Evolutionary conservation across 257 asterid genomes (phyloP).

Genomic region (Dorcoceras hygrometricum): DNA sequence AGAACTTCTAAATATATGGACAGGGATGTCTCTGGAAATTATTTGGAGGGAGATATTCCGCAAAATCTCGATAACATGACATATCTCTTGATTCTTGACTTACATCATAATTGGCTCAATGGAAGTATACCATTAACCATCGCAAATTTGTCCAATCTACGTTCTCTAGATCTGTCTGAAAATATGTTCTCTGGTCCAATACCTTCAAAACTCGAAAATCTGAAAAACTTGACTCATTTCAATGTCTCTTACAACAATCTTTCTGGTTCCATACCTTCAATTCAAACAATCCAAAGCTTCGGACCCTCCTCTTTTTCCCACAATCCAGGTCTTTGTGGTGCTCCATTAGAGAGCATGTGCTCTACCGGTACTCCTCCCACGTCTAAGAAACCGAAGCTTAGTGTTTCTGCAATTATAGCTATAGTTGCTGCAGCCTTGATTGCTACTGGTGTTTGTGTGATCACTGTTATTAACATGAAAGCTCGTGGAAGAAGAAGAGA

Average conservation of each 20-base stretch:
- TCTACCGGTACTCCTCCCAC: slow-evolving; percentile 25
- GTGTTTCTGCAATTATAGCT: slow-evolving; percentile 69
- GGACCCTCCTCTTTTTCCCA: slow-evolving; percentile 68
- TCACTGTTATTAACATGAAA: slow-evolving; percentile 62
- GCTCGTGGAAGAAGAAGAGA: slow-evolving; percentile 55
- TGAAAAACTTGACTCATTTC: slow-evolving; percentile 56
- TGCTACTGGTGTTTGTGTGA: slow-evolving; percentile 61
- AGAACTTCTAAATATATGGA: slow-evolving; percentile 24
- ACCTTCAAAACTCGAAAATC: slow-evolving; percentile 54
- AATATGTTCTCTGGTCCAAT: slow-evolving; percentile 58
- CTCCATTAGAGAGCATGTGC: slow-evolving; percentile 58
- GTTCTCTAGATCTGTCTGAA: slow-evolving; percentile 61
- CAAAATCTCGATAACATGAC: slow-evolving; percentile 59
- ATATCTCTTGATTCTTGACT: slow-evolving; percentile 63
- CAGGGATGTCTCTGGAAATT: slow-evolving; percentile 78
- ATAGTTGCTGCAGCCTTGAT: slow-evolving; percentile 83
- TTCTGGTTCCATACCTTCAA: slow-evolving; percentile 69
- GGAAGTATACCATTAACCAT: slow-evolving; percentile 64
- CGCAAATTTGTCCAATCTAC: slow-evolving; percentile 63
- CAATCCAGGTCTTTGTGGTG: slow-evolving; percentile 77
- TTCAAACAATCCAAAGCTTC: slow-evolving; percentile 49
- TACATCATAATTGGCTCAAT: slow-evolving; percentile 58
- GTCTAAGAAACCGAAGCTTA: slow-evolving; percentile 54
- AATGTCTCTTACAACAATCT: slow-evolving; percentile 79
- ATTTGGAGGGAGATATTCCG: slow-evolving; percentile 59